A percentile compares a stretch with the other conserved stretches of the same genome.
phyloP scores from a whole-genome alignment of 2,329 filamentous ascomycete species.

The Endothia cerciana region DNA sequence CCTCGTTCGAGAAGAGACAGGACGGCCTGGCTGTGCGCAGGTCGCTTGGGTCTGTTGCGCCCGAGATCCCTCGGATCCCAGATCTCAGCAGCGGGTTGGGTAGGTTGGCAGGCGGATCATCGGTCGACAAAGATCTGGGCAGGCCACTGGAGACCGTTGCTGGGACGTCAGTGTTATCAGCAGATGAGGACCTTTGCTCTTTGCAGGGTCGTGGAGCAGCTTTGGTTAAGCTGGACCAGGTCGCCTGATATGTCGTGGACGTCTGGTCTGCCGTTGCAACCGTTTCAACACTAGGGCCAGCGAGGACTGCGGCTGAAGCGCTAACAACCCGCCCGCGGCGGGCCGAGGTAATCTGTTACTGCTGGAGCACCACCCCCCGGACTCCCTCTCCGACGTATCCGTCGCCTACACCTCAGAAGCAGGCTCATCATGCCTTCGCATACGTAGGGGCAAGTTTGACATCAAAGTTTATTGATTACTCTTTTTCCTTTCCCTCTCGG shows the following conservation, averaged over 20 bases:
- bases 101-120: not conserved
- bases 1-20: not conserved
- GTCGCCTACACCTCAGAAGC: no score
- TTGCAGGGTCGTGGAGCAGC: no score
- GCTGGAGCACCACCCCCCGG: no score
- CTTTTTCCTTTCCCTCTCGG: slow-evolving; percentile 11
- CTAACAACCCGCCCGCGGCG: not conserved
- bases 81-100: no score
- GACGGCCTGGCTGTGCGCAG: not conserved
- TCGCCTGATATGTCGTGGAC: not conserved
- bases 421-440: no score
- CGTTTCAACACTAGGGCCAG: not conserved
- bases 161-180: not conserved
- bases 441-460: not conserved
- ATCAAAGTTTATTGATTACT: slow-evolving; percentile 14
- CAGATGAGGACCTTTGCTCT: no score
- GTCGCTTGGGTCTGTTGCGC: no score
- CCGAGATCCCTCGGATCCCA: no score
- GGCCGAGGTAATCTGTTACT: not conserved
- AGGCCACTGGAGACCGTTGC: no score
- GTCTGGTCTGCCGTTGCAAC: not conserved
- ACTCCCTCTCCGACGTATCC: not conserved
- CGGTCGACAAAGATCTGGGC: not conserved
- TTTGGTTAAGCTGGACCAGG: no score
- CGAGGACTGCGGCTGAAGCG: not conserved